Base-by-base conservation (phyloP, 495 filamentous ascomycete species). In the Trichoderma erinaceum region DNA sequence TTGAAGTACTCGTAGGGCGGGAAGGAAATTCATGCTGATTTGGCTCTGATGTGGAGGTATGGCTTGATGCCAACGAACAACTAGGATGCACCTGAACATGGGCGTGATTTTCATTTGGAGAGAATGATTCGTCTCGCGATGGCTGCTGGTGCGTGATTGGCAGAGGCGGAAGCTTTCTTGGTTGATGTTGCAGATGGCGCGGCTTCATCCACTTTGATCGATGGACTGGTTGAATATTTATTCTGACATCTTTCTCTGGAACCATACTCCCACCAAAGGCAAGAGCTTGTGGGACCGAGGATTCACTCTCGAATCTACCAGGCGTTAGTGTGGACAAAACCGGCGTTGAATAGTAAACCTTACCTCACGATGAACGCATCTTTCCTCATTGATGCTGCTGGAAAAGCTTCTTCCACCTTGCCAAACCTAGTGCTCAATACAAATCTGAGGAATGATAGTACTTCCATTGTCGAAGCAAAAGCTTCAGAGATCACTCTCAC, bases 361-460 rank as follows among this genome's bases (percentile, higher is more conserved):
- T 61, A 61, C 56, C 56, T 61, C 56, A 61, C 56, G 56, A 61
- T 61, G 25, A 61, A 61, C 10, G 56, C 27, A 61, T 61, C 56
- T 32, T 25, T 27, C 8, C 16, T 61, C 16, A 13, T 23, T 4
- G 56, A 61, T 13, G 56, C 4, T 5, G 56, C 25, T 16, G 27
- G 27, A 16, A 3, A 61, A 13, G 16, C 56, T 1, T 61, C 56
- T 16, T 61, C 56, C 56, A 61, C 56, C 27, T 29, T 23, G 13
- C 56, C 56, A 18, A 61, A 61, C 25, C 25, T 61, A 32, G 11
- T 32, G 25, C 56, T 16, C 3, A 61, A 13, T 13, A 23, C 56
- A 61, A 61, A 61, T 32, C 32, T 61, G 25, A 61, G 56, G 6
- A 27, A 15, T 25, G 56, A 13, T 1, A 29, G 25, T 29, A 27